Evolutionary conservation across 2,329 filamentous ascomycete species (phyloP).

Genomic region (Scorias spongiosa): DNA sequence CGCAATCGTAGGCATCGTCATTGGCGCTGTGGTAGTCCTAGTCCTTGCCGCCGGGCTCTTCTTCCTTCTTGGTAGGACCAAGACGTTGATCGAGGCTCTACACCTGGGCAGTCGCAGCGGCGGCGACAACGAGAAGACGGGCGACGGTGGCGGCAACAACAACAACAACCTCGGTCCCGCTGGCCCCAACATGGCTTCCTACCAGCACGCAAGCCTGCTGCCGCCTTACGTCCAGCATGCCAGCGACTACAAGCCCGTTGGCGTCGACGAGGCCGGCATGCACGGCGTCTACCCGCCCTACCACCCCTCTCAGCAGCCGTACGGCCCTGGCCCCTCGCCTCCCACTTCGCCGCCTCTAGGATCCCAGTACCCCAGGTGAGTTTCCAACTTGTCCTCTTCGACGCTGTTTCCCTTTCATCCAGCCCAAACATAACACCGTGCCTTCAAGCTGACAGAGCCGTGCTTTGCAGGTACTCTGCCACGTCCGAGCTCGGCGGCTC

Average conservation of each 20-base stretch:
- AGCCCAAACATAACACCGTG: no score
- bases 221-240: not conserved
- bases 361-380: not conserved
- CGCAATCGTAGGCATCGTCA: constrained; percentile 39
- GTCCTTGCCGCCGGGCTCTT: constrained; percentile 43
- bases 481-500: not conserved
- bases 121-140: not conserved
- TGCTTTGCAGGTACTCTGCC: not conserved
- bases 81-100: constrained; percentile 3
- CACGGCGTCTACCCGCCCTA: not conserved
- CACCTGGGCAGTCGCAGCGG: not conserved
- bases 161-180: not conserved
- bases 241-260: not conserved
- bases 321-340: no score
- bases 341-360: not conserved
- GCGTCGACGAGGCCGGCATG: not conserved
- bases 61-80: constrained; percentile 45
- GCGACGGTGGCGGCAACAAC: not conserved
- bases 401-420: no score
- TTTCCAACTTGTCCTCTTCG: no score
- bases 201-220: not conserved
- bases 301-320: not conserved
- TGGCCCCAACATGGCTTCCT: not conserved
- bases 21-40: constrained; percentile 47
- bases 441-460: no score